phyloP scores from a whole-genome alignment of 2,329 filamentous ascomycete species.

The Cytospora paraplurivora region DNA sequence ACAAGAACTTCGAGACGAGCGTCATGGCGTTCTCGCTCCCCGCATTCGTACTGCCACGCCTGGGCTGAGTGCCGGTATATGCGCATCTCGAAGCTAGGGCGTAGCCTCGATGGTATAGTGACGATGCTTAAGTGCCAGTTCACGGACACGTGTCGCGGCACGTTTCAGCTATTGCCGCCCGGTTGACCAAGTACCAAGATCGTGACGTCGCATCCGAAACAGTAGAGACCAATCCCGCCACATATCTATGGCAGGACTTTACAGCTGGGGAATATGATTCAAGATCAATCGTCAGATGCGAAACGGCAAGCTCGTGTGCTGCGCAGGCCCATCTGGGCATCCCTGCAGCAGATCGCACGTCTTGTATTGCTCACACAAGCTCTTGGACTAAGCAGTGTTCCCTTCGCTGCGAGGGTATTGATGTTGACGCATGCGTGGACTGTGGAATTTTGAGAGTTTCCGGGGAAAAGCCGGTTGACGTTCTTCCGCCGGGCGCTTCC shows the following conservation, averaged over 20 bases:
- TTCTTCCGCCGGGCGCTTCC: conserved; percentile 10
- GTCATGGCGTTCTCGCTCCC: neutral
- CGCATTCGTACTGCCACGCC: conserved; percentile 6
- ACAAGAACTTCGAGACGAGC: neutral
- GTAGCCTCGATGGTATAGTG: neutral
- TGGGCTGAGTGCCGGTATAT: neutral
- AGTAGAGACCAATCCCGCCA: neutral
- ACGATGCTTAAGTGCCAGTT: neutral
- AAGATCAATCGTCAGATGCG: conserved; percentile 6
- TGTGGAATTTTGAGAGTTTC: conserved; percentile 12
- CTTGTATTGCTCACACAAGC: conserved; percentile 6
- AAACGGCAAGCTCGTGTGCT: neutral
- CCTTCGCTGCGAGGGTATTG: conserved; percentile 5
- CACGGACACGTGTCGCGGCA: neutral
- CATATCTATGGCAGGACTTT: neutral
- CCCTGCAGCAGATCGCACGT: conserved; percentile 6
- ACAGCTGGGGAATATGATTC: neutral
- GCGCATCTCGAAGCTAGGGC: neutral
- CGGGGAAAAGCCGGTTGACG: neutral
- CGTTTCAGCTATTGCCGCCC: neutral
- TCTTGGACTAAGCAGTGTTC: conserved; percentile 7
- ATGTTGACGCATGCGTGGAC: neutral
- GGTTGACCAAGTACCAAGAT: neutral
- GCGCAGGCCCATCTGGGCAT: conserved; percentile 1
- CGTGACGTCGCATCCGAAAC: conserved; percentile 12